These are phyloP conservation scores for Dysphania ambrosioides DNA, from an alignment of 148 eudicot species.

Conservation along the genomic window DNA sequence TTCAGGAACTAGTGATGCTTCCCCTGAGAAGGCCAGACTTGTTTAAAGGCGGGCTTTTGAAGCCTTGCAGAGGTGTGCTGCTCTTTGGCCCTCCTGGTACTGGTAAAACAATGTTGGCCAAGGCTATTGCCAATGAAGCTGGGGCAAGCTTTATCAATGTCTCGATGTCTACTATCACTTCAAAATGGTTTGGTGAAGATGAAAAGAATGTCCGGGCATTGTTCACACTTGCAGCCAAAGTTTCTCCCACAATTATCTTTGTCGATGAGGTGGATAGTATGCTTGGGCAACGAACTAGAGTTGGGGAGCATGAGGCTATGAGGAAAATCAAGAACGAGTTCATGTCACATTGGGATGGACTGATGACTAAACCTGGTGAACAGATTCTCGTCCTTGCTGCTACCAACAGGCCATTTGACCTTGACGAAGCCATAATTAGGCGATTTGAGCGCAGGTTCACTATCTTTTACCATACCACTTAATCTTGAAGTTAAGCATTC, in stretches of 20 bases:
- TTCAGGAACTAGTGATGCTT: constrained; percentile 91
- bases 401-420: constrained; percentile 90
- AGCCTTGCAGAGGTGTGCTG: constrained; percentile 86
- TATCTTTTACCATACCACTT: not conserved
- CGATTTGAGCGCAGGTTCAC: constrained; percentile 90
- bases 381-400: constrained; percentile 95
- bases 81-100: constrained; percentile 95
- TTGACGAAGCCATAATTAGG: constrained; percentile 91
- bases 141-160: constrained; percentile 97
- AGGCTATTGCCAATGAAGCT: constrained; percentile 93
- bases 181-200: constrained; percentile 98
- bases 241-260: constrained; percentile 78
- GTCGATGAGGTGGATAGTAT: constrained; percentile 95
- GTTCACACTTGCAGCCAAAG: constrained; percentile 91
- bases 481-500: not conserved
- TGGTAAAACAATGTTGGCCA: constrained; percentile 91
- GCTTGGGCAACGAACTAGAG: constrained; percentile 90
- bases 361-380: constrained; percentile 75
- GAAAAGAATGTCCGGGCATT: constrained; percentile 90
- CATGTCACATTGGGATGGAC: constrained; percentile 97
- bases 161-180: constrained; percentile 93
- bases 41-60: constrained; percentile 86
- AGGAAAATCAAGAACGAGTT: constrained; percentile 92
- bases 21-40: constrained; percentile 87
- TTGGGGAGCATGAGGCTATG: constrained; percentile 97